Base-by-base conservation (phyloP, 2,329 filamentous ascomycete species). In the Alternaria brassicicola region DNA sequence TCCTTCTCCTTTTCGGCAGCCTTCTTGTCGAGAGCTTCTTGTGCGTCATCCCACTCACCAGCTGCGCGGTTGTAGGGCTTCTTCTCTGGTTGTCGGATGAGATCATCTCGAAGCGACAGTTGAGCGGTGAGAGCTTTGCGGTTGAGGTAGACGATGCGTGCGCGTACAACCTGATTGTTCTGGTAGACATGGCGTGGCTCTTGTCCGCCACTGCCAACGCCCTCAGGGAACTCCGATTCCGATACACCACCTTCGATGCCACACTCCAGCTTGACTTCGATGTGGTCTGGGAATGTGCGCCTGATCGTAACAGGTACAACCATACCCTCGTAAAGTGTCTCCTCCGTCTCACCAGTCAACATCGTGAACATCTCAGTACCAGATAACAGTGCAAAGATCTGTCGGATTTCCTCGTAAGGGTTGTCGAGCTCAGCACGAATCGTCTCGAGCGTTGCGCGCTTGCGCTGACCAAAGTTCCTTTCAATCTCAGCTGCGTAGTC, bases 401-500 rank as follows among this genome's bases (percentile, higher is more conserved):
- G 89, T 43, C 95, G 88, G 55, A 99, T 84, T 76, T 99, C 95
- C 79, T 99, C 95, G 75, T 97, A 99, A 0, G 95, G 93, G 19
- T 90, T 89, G 70, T 95, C 91, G 49, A 99, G 82, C 78, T 99
- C 95, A 15, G 92, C 93, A 62, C 95, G 91, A 72, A 99, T 99
- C 0, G 93, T 96, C 78, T 99, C 95, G 12, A 99, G 84, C 1
- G 95, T 99, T 1, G 94, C 94, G 57, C 95, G 91, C 82, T 99
- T 99, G 65, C 91, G 88, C 76, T 97, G 93, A 69, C 92, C 93
- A 75, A 97, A 93, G 69, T 97, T 96, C 66, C 86, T 89, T 80
- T 97, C 91, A 64, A 99, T 83, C 80, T 99, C 94, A 71, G 97
- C 92, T 0, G 95, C 95, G 71, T 99, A 99, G 77, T 98, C 93